Conservation (phyloP, 805 yeast species). For the Teunomyces atbi region DNA sequence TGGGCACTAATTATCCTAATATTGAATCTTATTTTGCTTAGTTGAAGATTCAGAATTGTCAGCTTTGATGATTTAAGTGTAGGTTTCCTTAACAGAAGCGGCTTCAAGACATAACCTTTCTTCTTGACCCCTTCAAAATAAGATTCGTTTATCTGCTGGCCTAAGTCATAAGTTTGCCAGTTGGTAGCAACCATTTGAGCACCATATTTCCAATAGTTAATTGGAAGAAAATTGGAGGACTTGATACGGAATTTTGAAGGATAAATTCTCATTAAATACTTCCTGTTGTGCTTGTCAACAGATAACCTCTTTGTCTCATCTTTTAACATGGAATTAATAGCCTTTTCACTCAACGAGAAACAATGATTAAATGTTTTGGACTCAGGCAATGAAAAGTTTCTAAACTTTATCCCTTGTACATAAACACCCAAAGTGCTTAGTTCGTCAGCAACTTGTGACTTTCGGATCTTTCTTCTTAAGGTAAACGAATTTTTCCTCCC, state of each 20-base stretch:
- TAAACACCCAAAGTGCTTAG: conserved; percentile 68
- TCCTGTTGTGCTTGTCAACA: conserved; percentile 72
- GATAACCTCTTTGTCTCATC: conserved; percentile 56
- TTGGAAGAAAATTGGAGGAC: conserved; percentile 80
- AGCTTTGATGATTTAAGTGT: conserved; percentile 15
- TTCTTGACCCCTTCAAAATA: conserved; percentile 61
- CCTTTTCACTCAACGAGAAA: conserved; percentile 81
- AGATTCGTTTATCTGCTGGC: conserved; percentile 86
- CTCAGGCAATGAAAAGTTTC: conserved; percentile 82
- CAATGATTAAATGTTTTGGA: conserved; percentile 79
- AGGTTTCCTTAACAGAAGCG: conserved; percentile 44
- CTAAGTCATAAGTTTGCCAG: conserved; percentile 91
- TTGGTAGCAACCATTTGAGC: conserved; percentile 94
- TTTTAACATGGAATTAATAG: conserved; percentile 59
- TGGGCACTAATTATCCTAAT: conserved; percentile 72
- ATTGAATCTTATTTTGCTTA: conserved; percentile 13
- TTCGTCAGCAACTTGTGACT: conserved; percentile 32
- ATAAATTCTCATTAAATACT: conserved; percentile 76
- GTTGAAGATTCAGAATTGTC: background rate
- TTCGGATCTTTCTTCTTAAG: conserved; percentile 20
- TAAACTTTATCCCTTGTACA: conserved; percentile 70
- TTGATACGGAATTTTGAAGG: conserved; percentile 77
- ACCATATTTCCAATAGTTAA: conserved; percentile 79
- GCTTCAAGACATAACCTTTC: conserved; percentile 81
- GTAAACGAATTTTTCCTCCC: conserved; percentile 17